Evolutionary conservation across 495 filamentous ascomycete species (phyloP), one percentile per base, ranked within the genome.

Genomic region (Trichoderma erinaceum): DNA sequence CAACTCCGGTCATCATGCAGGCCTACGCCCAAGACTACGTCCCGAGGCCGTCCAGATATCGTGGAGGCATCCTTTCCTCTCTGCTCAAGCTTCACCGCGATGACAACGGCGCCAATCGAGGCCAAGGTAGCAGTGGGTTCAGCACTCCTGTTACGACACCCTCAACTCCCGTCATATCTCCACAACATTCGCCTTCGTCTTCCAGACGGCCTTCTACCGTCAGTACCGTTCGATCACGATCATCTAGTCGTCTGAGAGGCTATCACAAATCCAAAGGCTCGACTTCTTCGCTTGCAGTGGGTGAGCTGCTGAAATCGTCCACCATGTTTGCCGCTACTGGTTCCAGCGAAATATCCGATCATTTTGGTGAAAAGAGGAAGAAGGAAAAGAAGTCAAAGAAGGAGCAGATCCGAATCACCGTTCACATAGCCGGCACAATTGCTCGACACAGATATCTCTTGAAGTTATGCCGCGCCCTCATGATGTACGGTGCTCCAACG

Each of bases 371-470:
- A 35, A 77, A 76, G 64, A 44, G 77, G n/a, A 75, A 71, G 67
- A 67, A 76, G 65, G 74, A 79, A 66, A 46, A 32, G 41, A 66
- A 52, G 43, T 25, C 65, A 21, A 66, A 66, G 27, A 67, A 71
- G 68, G 69, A 77, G 66, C 69, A 71, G 70, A 90, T 91, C 69
- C 86, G 87, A 69, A 95, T 98, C 75, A 93, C 91, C 18, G 84
- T 93, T 13, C 91, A 97, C 76, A 92, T 97, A 69, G 91, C 92
- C n/a, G 89, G 93, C 68, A 89, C 87, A 13, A 78, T 97, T 66
- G 84, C 85, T 66, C 88, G 94, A 16, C 94, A 98, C 71, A 84
- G 84, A 63, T 97, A 96, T 78, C 83, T 97, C 41, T 79, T 94
- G 61, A 91, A 88, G 68, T 87, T 97, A 44, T 97, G 95, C 75